A percentile compares a stretch with the other conserved stretches of the same genome.
These are phyloP conservation scores for Flueggea neowawraea DNA, from an alignment of 441 rosid species.

Conservation along the genomic window DNA sequence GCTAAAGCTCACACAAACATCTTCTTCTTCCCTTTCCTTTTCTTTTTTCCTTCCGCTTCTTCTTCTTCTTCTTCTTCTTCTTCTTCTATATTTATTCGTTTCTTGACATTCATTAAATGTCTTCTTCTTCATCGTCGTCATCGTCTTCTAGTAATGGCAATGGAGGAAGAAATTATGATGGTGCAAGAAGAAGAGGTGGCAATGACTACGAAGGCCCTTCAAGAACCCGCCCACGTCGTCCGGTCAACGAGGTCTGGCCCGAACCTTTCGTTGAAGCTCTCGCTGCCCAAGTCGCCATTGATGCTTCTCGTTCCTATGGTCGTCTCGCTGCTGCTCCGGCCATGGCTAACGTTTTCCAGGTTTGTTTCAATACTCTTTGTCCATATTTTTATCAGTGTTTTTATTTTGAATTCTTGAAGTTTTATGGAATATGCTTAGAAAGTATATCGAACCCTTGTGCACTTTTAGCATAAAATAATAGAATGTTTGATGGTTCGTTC, in stretches of 20 bases:
- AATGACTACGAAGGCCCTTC: slow-evolving; percentile 63
- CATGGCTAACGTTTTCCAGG: slow-evolving; percentile 78
- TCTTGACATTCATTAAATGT: too few species aligned
- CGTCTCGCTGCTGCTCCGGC: slow-evolving; percentile 80
- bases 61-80: too few species aligned
- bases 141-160: too few species aligned
- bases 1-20: too few species aligned
- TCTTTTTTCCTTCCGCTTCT: too few species aligned
- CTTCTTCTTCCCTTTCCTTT: too few species aligned
- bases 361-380: slow-evolving; percentile 6
- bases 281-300: slow-evolving; percentile 67
- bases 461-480: slow-evolving; percentile 6
- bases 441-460: slow-evolving; percentile 7
- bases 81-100: too few species aligned
- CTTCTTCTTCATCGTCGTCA: too few species aligned
- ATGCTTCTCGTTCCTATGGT: slow-evolving; percentile 50
- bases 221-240: slow-evolving; percentile 44
- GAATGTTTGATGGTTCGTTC: too few species aligned
- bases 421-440: neutral
- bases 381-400: too few species aligned
- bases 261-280: slow-evolving; percentile 90
- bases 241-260: slow-evolving; percentile 75
- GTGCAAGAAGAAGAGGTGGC: slow-evolving; percentile 2
- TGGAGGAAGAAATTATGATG: too few species aligned
- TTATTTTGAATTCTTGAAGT: neutral